Evolutionary conservation across 2,329 filamentous ascomycete species (phyloP).

Genomic region (Botrytis medusae): DNA sequence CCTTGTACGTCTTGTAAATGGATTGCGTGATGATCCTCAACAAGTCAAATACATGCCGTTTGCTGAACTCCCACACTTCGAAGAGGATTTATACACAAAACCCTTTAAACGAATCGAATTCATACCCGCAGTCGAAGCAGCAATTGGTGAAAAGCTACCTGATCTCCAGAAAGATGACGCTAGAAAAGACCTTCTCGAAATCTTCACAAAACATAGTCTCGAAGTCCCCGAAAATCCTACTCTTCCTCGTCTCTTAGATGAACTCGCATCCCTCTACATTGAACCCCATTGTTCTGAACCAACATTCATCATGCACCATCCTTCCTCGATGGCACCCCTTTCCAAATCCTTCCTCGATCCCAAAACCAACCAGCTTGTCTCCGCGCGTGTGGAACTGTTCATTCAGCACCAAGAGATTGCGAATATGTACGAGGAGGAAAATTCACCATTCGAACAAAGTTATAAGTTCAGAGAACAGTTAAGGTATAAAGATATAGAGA

Average conservation of each 20-base stretch:
- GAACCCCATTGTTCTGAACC: slow-evolving; percentile 73
- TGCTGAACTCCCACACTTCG: slow-evolving; percentile 47
- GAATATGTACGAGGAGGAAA: slow-evolving; percentile 99
- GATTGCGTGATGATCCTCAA: slow-evolving; percentile 48
- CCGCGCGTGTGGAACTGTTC: slow-evolving; percentile 83
- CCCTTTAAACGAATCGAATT: slow-evolving; percentile 75
- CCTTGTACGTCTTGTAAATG: slow-evolving; percentile 54
- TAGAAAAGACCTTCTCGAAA: slow-evolving; percentile 53
- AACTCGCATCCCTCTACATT: slow-evolving; percentile 71
- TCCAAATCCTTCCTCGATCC: slow-evolving; percentile 81
- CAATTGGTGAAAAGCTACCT: slow-evolving; percentile 51
- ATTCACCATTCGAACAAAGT: slow-evolving; percentile 82
- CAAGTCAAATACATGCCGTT: slow-evolving; percentile 33
- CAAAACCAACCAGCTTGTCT: slow-evolving; percentile 69
- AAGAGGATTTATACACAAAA: slow-evolving; percentile 49
- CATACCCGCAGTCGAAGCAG: slow-evolving; percentile 72
- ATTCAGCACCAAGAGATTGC: slow-evolving; percentile 77
- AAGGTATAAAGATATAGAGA: slow-evolving; percentile 42
- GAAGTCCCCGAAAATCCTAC: slow-evolving; percentile 53
- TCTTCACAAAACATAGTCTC: slow-evolving; percentile 54
- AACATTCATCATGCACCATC: slow-evolving; percentile 86
- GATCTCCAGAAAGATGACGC: slow-evolving; percentile 51
- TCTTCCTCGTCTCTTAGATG: slow-evolving; percentile 74
- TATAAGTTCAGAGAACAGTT: slow-evolving; percentile 72
- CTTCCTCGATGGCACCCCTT: slow-evolving; percentile 85